Percentiles rank a stretch among this genome's conserved stretches.
Evolutionary conservation across 345 rosid genomes (phyloP).

Genomic region (Cochlearia excelsa): DNA sequence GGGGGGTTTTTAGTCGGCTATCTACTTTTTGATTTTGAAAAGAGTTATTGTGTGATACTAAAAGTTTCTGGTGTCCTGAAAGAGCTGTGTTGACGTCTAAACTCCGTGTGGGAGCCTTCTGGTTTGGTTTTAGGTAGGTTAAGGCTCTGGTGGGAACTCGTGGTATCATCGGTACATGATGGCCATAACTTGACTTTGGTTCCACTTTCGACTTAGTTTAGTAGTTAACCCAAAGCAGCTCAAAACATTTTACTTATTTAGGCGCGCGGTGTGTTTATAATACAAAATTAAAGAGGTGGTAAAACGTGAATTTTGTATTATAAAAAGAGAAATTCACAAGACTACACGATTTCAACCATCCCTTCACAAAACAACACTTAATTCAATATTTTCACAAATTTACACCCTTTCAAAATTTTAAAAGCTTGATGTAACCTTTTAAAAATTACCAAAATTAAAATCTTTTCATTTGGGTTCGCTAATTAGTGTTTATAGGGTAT

Average conservation of each 20-base stretch:
- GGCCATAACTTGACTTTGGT: constrained; percentile 40
- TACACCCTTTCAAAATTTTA: too few species aligned
- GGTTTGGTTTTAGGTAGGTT: constrained; percentile 28
- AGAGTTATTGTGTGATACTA: constrained; percentile 34
- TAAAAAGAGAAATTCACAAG: too few species aligned
- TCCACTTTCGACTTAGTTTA: constrained; percentile 30
- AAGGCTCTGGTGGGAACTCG: constrained; percentile 34
- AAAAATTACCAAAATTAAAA: too few species aligned
- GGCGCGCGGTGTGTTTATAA: too few species aligned
- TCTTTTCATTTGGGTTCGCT: too few species aligned
- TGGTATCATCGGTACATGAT: constrained; percentile 32
- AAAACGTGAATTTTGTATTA: too few species aligned
- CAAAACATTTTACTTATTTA: constrained; percentile 34
- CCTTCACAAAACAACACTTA: too few species aligned
- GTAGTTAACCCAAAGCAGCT: constrained; percentile 32
- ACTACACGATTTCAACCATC: too few species aligned
- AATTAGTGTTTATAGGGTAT: too few species aligned
- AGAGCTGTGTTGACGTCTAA: constrained; percentile 33
- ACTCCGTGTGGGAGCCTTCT: constrained; percentile 16
- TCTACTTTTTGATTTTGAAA: constrained; percentile 42
- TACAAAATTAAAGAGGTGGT: too few species aligned
- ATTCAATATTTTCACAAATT: too few species aligned
- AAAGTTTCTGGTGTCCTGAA: constrained; percentile 35
- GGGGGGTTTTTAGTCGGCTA: constrained; percentile 48
- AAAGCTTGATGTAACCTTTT: too few species aligned